These are phyloP conservation scores for Verticillium nonalfalfae DNA, from an alignment of 2,329 filamentous ascomycete species.

Conservation along the genomic window DNA sequence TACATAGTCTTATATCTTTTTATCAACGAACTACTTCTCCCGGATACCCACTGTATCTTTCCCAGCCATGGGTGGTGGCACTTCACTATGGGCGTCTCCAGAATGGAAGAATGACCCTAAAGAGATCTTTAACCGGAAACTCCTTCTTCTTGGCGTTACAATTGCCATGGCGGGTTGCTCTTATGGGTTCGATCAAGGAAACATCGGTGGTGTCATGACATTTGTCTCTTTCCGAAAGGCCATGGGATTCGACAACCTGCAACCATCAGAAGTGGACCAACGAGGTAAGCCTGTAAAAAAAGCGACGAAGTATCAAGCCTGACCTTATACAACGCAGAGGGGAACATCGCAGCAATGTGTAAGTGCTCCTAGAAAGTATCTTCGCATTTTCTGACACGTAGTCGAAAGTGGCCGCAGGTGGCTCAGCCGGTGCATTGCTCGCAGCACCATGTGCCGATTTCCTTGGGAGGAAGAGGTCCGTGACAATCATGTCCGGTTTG, in stretches of 20 bases:
- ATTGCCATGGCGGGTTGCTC: constrained; percentile 28
- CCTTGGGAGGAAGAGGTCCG: constrained; percentile 25
- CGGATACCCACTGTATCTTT: not conserved
- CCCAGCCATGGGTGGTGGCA: constrained; percentile 26
- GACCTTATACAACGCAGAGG: constrained; percentile 7
- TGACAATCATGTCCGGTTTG: constrained; percentile 22
- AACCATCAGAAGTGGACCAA: constrained; percentile 14
- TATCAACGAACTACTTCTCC: not conserved
- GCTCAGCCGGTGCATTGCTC: constrained; percentile 26
- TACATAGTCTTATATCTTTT: too few relatives aligned
- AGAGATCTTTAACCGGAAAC: constrained; percentile 27
- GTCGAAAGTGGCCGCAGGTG: constrained; percentile 23
- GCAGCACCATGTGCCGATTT: constrained; percentile 28
- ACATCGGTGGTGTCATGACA: constrained; percentile 29
- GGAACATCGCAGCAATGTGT: constrained; percentile 25
- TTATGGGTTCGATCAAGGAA: constrained; percentile 31
- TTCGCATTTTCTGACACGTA: not conserved
- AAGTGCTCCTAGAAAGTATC: constrained; percentile 3
- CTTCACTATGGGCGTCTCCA: constrained; percentile 27
- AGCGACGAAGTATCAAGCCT: not conserved
- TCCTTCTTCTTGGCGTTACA: constrained; percentile 23
- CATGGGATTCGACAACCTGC: constrained; percentile 24
- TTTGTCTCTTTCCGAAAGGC: constrained; percentile 26
- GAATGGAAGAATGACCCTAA: constrained; percentile 27
- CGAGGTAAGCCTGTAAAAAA: constrained; percentile 1